phyloP scores from a whole-genome alignment of 2,329 filamentous ascomycete species.

The Ophiocordyceps camponoti-leonardi region DNA sequence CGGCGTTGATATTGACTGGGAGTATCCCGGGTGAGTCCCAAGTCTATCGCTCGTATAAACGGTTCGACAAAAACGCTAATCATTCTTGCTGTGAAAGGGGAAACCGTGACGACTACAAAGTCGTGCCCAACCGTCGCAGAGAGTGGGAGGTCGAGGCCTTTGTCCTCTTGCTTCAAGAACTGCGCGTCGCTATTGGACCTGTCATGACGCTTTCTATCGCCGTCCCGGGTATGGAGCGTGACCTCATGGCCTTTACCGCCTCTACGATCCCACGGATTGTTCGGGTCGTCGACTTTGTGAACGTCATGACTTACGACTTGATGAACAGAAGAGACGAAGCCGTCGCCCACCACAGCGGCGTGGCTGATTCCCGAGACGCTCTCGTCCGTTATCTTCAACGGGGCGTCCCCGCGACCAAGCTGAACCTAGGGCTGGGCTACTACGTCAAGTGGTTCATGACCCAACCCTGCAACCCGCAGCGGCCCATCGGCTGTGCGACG shows the following conservation, averaged over 20 bases:
- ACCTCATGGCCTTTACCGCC: slow-evolving; percentile 50
- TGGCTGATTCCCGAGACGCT: slow-evolving; percentile 33
- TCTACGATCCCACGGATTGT: slow-evolving; percentile 41
- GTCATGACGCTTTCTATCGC: slow-evolving; percentile 49
- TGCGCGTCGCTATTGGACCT: slow-evolving; percentile 38
- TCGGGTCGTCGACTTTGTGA: slow-evolving; percentile 46
- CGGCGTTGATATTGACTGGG: slow-evolving; percentile 50
- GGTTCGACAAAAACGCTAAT: background rate
- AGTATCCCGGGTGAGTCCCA: slow-evolving; percentile 30
- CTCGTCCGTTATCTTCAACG: slow-evolving; percentile 42
- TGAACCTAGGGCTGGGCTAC: slow-evolving; percentile 49
- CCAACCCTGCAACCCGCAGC: slow-evolving; percentile 19
- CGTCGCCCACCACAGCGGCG: slow-evolving; percentile 49
- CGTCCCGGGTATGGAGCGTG: slow-evolving; percentile 43
- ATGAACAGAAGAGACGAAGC: slow-evolving; percentile 50
- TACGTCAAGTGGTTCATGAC: slow-evolving; percentile 49
- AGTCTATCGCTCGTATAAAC: background rate
- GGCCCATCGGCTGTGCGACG: slow-evolving; percentile 36
- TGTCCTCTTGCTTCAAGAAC: slow-evolving; percentile 39
- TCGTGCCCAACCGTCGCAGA: slow-evolving; percentile 41
- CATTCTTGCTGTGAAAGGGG: slow-evolving; percentile 23
- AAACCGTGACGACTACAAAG: slow-evolving; percentile 54
- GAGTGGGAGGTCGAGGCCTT: slow-evolving; percentile 45
- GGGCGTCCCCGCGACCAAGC: slow-evolving; percentile 30
- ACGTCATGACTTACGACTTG: slow-evolving; percentile 53